A percentile compares a stretch with the other conserved stretches of the same genome.
These are phyloP conservation scores for Fraxinus floribunda DNA, from an alignment of 305 asterid genomes.

Conservation along the genomic window DNA sequence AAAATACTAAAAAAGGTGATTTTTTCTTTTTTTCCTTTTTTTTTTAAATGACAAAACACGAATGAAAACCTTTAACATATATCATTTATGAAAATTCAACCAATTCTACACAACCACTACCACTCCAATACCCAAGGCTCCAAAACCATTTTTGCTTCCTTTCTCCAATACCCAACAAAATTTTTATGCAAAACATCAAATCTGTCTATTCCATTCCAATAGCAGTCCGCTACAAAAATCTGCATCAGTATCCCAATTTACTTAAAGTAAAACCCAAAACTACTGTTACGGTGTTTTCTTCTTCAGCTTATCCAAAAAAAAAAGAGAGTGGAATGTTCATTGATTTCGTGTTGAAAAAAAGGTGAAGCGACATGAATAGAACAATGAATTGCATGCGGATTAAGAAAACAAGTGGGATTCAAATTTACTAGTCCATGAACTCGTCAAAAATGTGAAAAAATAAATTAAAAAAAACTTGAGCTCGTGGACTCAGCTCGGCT, in stretches of 20 bases:
- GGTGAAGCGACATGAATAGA: not conserved
- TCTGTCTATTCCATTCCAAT: not conserved
- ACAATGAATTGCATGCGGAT: not conserved
- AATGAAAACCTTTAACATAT: too few species aligned
- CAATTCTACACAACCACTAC: too few species aligned
- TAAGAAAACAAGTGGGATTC: not conserved
- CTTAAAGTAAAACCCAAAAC: not conserved
- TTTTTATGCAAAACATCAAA: too few species aligned
- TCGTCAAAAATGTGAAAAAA: too few species aligned
- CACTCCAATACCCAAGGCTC: constrained; percentile 65
- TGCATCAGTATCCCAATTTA: not conserved
- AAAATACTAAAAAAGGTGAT: too few species aligned
- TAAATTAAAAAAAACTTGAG: too few species aligned
- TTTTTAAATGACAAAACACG: too few species aligned
- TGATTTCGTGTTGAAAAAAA: not conserved
- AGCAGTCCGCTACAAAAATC: not conserved
- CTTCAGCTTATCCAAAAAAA: not conserved
- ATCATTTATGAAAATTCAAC: too few species aligned
- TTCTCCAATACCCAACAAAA: constrained; percentile 5
- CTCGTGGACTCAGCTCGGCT: too few species aligned
- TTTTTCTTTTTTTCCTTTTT: too few species aligned
- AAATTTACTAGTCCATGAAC: not conserved
- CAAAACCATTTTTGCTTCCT: constrained; percentile 68
- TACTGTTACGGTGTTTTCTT: not conserved
- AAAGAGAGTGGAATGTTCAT: not conserved